Evolutionary conservation across 345 rosid species (phyloP).

Genomic region (Salix arbutifolia): DNA sequence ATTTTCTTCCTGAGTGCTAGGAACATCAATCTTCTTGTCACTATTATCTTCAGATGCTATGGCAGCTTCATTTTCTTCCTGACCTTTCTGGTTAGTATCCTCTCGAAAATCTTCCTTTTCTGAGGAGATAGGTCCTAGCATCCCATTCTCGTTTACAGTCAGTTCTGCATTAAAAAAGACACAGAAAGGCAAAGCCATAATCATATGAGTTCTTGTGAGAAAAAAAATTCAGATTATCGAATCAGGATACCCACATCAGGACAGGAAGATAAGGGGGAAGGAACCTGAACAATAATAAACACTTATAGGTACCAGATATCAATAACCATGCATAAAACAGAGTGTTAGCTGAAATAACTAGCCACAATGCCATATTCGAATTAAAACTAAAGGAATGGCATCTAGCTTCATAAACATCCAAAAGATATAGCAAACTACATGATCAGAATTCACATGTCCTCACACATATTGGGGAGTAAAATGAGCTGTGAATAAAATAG

Average conservation of each 20-base stretch:
- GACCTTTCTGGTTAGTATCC: constrained; percentile 17
- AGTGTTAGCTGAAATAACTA: not conserved
- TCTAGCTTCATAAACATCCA: not conserved
- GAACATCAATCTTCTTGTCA: constrained; percentile 18
- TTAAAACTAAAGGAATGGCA: not conserved
- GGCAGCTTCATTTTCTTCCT: constrained; percentile 18
- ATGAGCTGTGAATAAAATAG: not conserved
- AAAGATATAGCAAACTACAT: not conserved
- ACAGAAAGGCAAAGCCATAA: not conserved
- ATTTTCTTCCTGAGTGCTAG: constrained; percentile 5
- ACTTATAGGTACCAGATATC: not conserved
- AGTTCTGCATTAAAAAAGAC: constrained; percentile 18
- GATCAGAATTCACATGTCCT: not conserved
- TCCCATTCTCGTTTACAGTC: constrained; percentile 10
- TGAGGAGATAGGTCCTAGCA: constrained; percentile 15
- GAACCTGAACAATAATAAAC: not conserved
- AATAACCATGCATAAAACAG: not conserved
- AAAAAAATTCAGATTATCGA: not conserved
- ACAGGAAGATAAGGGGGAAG: not conserved
- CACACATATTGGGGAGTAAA: not conserved
- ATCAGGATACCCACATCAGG: not conserved
- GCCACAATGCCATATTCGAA: not conserved
- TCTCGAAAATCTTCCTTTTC: constrained; percentile 2
- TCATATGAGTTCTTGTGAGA: not conserved
- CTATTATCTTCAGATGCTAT: constrained; percentile 21